Percentiles rank a stretch among this genome's conserved stretches.
phyloP scores from a whole-genome alignment of 306 rosid species.

The peach (Prunus persica) region Prunus_persica_NCBIv2 NC_034009.1:8011001-8011500 shows the following conservation, averaged over 20 bases:
- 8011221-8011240: slow-evolving; percentile 41
- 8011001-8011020: background rate
- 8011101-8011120: background rate
- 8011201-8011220: slow-evolving; percentile 33
- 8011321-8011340: slow-evolving; percentile 58
- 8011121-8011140: background rate
- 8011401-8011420: background rate
- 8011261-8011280: slow-evolving; percentile 59
- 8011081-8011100: background rate
- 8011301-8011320: slow-evolving; percentile 80
- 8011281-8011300: slow-evolving; percentile 51
- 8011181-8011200: background rate
- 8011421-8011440: background rate
- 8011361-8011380: slow-evolving; percentile 19
- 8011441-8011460: background rate
- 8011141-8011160: background rate
- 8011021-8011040: background rate
- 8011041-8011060: background rate
- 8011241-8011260: slow-evolving; percentile 71
- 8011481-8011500: background rate
- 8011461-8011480: background rate
- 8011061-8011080: background rate
- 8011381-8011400: background rate
- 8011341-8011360: slow-evolving; percentile 54
- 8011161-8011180: background rate